A percentile compares a stretch with the other conserved stretches of the same genome.
These are phyloP conservation scores for Zarea fungicola DNA, from an alignment of 2,329 filamentous ascomycete species.

Conservation along the genomic window DNA sequence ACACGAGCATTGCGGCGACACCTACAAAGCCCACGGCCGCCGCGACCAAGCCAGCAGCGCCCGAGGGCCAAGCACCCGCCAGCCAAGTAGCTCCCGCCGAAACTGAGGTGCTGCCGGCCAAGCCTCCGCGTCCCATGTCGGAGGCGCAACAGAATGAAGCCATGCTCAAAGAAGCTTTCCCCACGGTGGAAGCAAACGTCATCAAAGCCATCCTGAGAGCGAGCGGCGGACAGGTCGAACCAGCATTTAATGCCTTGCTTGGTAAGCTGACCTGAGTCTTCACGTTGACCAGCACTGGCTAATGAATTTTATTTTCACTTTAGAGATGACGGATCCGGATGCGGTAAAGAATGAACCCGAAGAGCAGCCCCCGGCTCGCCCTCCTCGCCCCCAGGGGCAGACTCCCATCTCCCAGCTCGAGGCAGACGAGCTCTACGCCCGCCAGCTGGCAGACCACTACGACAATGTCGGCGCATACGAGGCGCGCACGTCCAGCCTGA, in stretches of 20 bases:
- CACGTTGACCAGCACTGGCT: not conserved
- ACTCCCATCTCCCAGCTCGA: slow-evolving; percentile 74
- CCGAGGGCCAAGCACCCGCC: slow-evolving; percentile 20
- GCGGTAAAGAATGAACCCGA: slow-evolving; percentile 51
- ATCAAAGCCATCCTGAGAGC: slow-evolving; percentile 84
- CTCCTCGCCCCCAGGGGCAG: slow-evolving; percentile 65
- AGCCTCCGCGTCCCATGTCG: slow-evolving; percentile 78
- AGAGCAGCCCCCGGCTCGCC: slow-evolving; percentile 64
- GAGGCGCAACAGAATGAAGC: slow-evolving; percentile 80
- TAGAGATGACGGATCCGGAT: slow-evolving; percentile 76
- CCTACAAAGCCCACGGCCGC: slow-evolving; percentile 12
- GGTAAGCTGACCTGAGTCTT: slow-evolving; percentile 43
- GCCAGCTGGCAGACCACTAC: slow-evolving; percentile 90
- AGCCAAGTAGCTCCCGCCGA: slow-evolving; percentile 26
- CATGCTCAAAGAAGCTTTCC: slow-evolving; percentile 92
- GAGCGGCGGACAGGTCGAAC: slow-evolving; percentile 82
- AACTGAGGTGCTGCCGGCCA: slow-evolving; percentile 56
- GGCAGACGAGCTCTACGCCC: slow-evolving; percentile 84
- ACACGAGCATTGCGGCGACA: slow-evolving; percentile 40
- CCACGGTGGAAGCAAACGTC: slow-evolving; percentile 70
- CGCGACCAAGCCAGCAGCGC: slow-evolving; percentile 20
- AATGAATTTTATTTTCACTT: slow-evolving; percentile 1
- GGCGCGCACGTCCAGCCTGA: slow-evolving; percentile 46
- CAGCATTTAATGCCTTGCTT: slow-evolving; percentile 90
- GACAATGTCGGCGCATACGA: slow-evolving; percentile 58